Conservation (phyloP, 305 asterid species). For the Fraxinus albicans region DNA sequence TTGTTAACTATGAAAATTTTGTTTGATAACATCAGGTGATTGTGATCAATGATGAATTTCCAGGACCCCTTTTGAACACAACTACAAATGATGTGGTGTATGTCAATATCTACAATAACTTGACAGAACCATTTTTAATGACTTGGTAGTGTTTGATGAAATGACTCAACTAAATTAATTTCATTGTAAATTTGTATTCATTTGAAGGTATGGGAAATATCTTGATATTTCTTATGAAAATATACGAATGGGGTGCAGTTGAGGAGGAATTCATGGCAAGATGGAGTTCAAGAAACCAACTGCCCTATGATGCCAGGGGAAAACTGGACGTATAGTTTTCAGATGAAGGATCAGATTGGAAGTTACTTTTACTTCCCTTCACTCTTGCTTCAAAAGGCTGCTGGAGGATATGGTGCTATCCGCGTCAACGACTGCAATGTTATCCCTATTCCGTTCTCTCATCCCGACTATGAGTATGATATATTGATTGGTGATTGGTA, state of each 20-base stretch:
- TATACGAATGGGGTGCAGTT: no score
- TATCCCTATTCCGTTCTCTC: neutral
- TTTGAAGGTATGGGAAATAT: no score
- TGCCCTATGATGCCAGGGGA: constrained; percentile 23
- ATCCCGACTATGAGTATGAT: neutral
- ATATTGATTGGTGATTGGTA: constrained; percentile 1
- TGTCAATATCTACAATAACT: constrained; percentile 33
- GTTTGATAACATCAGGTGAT: constrained; percentile 22
- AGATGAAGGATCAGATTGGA: constrained; percentile 40
- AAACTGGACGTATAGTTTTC: constrained; percentile 40
- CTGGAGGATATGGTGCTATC: constrained; percentile 15
- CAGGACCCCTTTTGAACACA: constrained; percentile 36
- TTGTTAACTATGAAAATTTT: no score
- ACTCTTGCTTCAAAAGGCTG: constrained; percentile 43
- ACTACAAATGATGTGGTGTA: constrained; percentile 29
- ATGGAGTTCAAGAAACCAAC: constrained; percentile 31
- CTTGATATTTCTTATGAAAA: no score
- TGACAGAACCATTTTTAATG: constrained; percentile 30
- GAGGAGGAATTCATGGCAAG: neutral
- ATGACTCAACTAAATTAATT: no score
- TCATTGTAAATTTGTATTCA: no score
- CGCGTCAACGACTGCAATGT: no score
- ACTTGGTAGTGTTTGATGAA: no score
- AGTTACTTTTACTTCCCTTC: constrained; percentile 44
- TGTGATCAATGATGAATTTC: constrained; percentile 36